Percentiles rank a stretch among this genome's conserved stretches.
Conservation (phyloP, 306 rosid genomes). For the Castanea crenata region DNA sequence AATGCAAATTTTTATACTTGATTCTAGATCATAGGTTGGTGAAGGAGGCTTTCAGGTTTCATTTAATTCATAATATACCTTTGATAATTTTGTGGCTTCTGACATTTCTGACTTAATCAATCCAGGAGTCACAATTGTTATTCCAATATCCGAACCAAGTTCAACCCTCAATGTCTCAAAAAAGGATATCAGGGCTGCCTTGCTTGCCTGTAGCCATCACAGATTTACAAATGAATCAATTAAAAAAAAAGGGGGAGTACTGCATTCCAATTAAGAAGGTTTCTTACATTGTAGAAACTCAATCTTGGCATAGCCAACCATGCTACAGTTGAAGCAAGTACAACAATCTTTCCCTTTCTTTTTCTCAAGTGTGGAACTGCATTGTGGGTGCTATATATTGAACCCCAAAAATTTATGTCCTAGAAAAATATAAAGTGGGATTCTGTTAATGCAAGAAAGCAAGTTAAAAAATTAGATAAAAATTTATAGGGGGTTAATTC, state of each 20-base stretch:
- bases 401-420: conserved; percentile 28
- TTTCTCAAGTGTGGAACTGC: conserved; percentile 18
- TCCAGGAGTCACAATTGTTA: conserved; percentile 50
- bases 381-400: conserved; percentile 6
- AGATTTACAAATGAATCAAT: neutral
- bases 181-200: conserved; percentile 42
- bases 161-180: conserved; percentile 46
- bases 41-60: no score
- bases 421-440: neutral
- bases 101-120: conserved; percentile 18
- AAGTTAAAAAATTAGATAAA: no score
- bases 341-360: conserved; percentile 14
- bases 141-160: conserved; percentile 27
- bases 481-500: no score
- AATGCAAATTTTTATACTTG: no score
- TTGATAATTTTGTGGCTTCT: neutral
- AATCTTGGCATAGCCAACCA: neutral
- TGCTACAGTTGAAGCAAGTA: neutral
- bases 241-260: neutral
- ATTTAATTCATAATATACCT: conserved; percentile 18
- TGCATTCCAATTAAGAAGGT: neutral
- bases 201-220: conserved; percentile 42
- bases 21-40: no score
- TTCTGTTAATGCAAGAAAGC: no score
- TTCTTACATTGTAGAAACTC: conserved; percentile 15